Percentiles rank a stretch among this genome's conserved stretches.
Evolutionary conservation across 2,329 filamentous ascomycete genomes (phyloP).

Genomic region (Chrysoporthe cubensis): DNA sequence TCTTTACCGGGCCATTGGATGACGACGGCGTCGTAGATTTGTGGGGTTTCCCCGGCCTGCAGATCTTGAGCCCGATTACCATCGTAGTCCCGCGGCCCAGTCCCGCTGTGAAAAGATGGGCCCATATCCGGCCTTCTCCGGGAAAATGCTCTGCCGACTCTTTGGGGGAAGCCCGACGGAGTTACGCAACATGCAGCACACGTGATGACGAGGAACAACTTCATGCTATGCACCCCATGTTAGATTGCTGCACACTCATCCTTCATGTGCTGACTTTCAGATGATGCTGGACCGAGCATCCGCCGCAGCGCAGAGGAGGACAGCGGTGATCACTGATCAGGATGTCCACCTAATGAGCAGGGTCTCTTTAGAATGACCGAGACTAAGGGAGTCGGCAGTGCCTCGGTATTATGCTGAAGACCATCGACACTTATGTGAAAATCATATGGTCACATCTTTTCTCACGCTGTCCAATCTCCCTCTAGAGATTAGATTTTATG

Average conservation of each 20-base stretch:
- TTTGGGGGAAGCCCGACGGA: neutral
- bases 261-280: neutral
- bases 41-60: constrained; percentile 5
- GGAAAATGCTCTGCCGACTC: constrained; percentile 10
- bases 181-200: neutral
- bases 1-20: neutral
- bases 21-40: constrained; percentile 4
- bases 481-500: neutral
- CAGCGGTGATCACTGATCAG: neutral
- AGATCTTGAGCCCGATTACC: constrained; percentile 17
- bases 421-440: neutral
- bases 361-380: neutral
- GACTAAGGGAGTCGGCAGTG: neutral
- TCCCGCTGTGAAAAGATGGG: neutral
- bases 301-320: neutral
- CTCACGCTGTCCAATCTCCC: no score
- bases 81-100: neutral
- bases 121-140: neutral
- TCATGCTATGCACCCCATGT: neutral
- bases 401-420: neutral
- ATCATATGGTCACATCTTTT: no score
- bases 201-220: constrained; percentile 6
- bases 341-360: neutral
- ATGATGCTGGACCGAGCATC: neutral
- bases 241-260: neutral